phyloP scores from a whole-genome alignment of 202 grass and related monocot genomes.

The Elaeis oleifera region DNA sequence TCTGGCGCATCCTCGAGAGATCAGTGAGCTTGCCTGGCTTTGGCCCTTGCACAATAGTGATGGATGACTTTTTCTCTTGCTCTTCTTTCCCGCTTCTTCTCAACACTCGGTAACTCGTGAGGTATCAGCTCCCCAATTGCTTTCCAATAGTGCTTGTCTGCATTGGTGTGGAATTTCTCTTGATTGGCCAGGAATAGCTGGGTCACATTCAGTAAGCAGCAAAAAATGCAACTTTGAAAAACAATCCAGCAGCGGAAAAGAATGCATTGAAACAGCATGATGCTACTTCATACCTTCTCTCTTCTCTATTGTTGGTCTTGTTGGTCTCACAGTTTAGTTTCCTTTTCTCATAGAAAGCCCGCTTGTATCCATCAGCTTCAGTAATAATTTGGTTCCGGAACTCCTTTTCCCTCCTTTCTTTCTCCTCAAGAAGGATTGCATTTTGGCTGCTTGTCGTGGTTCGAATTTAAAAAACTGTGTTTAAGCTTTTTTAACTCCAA shows the following conservation, averaged over 20 bases:
- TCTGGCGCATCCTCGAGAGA: conserved; percentile 81
- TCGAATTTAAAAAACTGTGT: too few species aligned
- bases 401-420: conserved; percentile 82
- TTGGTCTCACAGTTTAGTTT: conserved; percentile 67
- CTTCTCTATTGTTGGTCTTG: conserved; percentile 72
- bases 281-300: conserved; percentile 55
- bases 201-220: background rate
- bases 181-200: conserved; percentile 85
- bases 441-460: conserved; percentile 56
- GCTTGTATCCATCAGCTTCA: conserved; percentile 64
- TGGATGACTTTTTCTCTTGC: conserved; percentile 60
- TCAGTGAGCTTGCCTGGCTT: conserved; percentile 87
- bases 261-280: too few species aligned
- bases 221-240: background rate
- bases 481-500: too few species aligned
- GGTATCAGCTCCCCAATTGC: conserved; percentile 85
- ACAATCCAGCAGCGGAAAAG: too few species aligned
- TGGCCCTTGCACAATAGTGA: conserved; percentile 76
- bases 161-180: conserved; percentile 71
- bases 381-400: conserved; percentile 57
- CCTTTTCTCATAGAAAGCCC: conserved; percentile 59
- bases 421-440: conserved; percentile 72
- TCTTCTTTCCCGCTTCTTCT: conserved; percentile 53
- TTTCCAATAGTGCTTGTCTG: conserved; percentile 92
- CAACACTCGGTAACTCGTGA: conserved; percentile 75